These are phyloP conservation scores for Lentinula guzmanii DNA, from an alignment of 768 basidiomycete species.

Conservation along the genomic window DNA sequence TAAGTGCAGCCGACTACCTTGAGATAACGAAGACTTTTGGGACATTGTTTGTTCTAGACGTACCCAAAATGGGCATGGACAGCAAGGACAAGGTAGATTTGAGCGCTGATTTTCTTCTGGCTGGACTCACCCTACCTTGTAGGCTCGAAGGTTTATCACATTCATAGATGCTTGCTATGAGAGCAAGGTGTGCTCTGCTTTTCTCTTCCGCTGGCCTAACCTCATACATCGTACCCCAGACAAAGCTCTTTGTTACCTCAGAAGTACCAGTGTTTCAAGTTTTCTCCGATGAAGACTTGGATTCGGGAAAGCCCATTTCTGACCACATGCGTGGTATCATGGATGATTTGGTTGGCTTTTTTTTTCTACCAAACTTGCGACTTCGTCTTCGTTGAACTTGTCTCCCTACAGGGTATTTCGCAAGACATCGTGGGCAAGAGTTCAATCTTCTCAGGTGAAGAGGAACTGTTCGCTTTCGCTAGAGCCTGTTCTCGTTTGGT, in stretches of 20 bases:
- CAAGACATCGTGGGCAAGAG: slow-evolving; percentile 72
- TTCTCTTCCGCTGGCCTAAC: neutral
- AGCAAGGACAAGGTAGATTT: slow-evolving; percentile 75
- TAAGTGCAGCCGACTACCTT: slow-evolving; percentile 94
- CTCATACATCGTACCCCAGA: slow-evolving; percentile 35
- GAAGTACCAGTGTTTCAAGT: slow-evolving; percentile 88
- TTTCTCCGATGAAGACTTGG: slow-evolving; percentile 67
- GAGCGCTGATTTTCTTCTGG: neutral
- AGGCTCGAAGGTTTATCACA: slow-evolving; percentile 95
- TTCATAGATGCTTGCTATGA: slow-evolving; percentile 98
- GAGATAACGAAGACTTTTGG: slow-evolving; percentile 86
- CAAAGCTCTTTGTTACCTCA: slow-evolving; percentile 87
- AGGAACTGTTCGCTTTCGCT: slow-evolving; percentile 96
- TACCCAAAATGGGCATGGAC: slow-evolving; percentile 83
- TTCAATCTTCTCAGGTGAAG: slow-evolving; percentile 93
- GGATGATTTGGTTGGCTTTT: slow-evolving; percentile 79
- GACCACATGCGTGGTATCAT: slow-evolving; percentile 91
- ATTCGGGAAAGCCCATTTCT: slow-evolving; percentile 38
- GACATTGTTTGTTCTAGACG: slow-evolving; percentile 82
- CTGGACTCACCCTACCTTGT: neutral
- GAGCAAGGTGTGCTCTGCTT: slow-evolving; percentile 52
- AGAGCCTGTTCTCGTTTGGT: slow-evolving; percentile 85
- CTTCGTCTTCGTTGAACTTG: slow-evolving; percentile 4
- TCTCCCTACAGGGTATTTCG: slow-evolving; percentile 58
- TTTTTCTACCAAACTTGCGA: neutral